Base-by-base conservation (phyloP, 306 rosid species). In the Spatholobus suberectus region DNA sequence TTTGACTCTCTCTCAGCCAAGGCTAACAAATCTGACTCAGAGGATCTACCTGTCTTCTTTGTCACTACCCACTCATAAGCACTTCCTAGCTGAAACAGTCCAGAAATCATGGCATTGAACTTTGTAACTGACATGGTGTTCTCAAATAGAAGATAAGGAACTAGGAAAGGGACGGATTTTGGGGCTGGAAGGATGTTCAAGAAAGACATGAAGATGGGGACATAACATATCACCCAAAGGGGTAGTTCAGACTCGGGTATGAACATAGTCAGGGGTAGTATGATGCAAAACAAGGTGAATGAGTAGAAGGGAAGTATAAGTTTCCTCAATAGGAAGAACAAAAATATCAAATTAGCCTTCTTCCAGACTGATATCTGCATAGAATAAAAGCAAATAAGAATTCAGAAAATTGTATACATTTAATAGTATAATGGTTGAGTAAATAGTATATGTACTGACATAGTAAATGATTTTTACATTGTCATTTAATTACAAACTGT, bases 41-140 rank as follows among this genome's bases (percentile, higher is more conserved):
- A 96, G 15, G 99, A 88, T 49, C 99, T 88, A 2, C 99, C 99
- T 4, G 99, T 94, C 86, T 96, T 96, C 91, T 96, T 96, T 6
- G 99, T 96, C 80, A 94, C 98, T 13, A 96, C 94, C 99, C 99
- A 96, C 79, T 96, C 99, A 81, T 96, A 94, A 38, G 99, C 90
- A 73, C 99, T 96, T 78, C 98, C 99, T 8, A 96, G 90, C 80
- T 94, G 99, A 81, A 96, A 96, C 15, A 96, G 85, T 14, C 99
- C 99, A 0, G 99, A 96, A 68, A 96, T 78, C 99, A 96, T 96
- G 85, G 99, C 99, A 37, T 96, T 92, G 99, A 96, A 96, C 82
- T 96, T 96, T 80, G 99, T 96, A 14, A 96, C 99, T 0, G 99
- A 96, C 99, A 96, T 94, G 37, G 99, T 96, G 97, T 96, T 96